phyloP scores from a whole-genome alignment of 805 yeast species.

The Wickerhamiella parazyma region DNA sequence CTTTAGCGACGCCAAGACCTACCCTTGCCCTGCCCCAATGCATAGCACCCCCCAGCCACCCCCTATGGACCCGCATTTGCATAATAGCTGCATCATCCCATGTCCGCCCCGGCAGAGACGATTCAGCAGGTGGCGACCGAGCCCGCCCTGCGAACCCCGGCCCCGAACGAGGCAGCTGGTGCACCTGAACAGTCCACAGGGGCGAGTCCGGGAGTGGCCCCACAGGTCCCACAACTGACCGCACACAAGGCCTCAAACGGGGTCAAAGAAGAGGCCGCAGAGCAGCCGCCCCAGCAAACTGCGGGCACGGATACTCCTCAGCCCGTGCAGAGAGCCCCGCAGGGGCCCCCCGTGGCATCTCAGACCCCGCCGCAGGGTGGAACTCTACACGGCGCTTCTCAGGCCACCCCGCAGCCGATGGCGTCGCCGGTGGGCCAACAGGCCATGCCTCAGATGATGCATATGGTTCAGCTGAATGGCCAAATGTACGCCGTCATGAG shows the following conservation, averaged over 20 bases:
- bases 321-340: too few species aligned
- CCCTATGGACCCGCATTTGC: constrained; percentile 1
- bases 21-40: not conserved
- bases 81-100: not conserved
- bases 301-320: too few species aligned
- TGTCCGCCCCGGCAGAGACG: not conserved
- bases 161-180: not conserved
- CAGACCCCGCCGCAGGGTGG: too few species aligned
- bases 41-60: not conserved
- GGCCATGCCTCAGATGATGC: not conserved
- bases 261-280: too few species aligned
- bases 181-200: not conserved
- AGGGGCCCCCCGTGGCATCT: too few species aligned
- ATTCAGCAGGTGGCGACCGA: not conserved
- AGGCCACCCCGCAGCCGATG: too few species aligned
- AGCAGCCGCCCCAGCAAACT: too few species aligned
- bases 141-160: not conserved
- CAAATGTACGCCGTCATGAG: not conserved
- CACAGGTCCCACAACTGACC: too few species aligned
- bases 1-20: not conserved
- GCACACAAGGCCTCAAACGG: too few species aligned
- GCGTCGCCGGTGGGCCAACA: too few species aligned
- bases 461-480: not conserved
- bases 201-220: too few species aligned
- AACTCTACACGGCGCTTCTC: too few species aligned